These are phyloP conservation scores for Penicillium glabrum DNA, from an alignment of 2,329 filamentous ascomycete species.

Conservation along the genomic window DNA sequence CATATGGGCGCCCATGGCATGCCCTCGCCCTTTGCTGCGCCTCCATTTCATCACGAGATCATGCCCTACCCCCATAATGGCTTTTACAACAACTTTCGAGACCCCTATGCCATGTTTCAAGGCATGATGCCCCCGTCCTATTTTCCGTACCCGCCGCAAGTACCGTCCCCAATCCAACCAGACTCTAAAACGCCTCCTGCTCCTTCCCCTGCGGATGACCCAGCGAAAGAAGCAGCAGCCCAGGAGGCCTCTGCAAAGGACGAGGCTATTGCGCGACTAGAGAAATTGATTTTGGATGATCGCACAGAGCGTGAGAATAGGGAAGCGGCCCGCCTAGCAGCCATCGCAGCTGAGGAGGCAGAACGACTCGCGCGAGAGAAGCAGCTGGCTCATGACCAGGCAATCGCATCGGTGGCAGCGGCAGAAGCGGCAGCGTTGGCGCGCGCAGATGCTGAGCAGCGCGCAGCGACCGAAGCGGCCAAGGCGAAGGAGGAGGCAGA, in stretches of 20 bases:
- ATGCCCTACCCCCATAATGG: conserved; percentile 36
- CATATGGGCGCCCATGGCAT: conserved; percentile 8
- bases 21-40: conserved; percentile 29
- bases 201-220: conserved; percentile 1
- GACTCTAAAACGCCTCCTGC: conserved; percentile 28
- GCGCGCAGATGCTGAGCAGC: conserved; percentile 48
- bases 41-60: conserved; percentile 38
- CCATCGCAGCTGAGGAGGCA: conserved; percentile 54
- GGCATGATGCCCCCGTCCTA: conserved; percentile 38
- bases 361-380: conserved; percentile 33
- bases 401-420: conserved; percentile 44
- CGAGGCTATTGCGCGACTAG: conserved; percentile 61
- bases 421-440: conserved; percentile 48
- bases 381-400: conserved; percentile 42
- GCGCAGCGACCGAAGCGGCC: conserved; percentile 49
- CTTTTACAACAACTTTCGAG: conserved; percentile 36
- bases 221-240: neutral
- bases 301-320: conserved; percentile 42
- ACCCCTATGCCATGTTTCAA: conserved; percentile 33
- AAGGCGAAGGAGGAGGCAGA: conserved; percentile 47
- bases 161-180: conserved; percentile 33
- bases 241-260: conserved; percentile 33
- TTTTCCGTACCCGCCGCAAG: conserved; percentile 38
- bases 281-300: conserved; percentile 56
- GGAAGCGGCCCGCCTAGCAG: conserved; percentile 42